Evolutionary conservation across 106 monocot species (phyloP).

Genomic region (Dioscorea dumetorum): DNA sequence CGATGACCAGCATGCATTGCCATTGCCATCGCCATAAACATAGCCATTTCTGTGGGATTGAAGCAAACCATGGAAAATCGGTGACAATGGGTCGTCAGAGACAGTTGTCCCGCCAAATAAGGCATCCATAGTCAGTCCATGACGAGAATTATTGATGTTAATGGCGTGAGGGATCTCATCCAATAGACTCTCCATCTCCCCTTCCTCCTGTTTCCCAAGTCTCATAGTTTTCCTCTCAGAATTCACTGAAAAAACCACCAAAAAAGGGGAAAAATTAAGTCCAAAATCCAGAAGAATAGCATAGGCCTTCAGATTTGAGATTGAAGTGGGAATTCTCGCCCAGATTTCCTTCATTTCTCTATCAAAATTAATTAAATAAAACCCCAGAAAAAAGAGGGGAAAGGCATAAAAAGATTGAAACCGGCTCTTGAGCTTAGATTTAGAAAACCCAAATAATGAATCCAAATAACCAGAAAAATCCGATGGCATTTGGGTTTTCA

Average conservation of each 20-base stretch:
- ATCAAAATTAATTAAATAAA: neutral
- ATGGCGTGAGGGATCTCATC: slow-evolving; percentile 12
- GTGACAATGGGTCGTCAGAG: neutral
- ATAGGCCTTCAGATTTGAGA: neutral
- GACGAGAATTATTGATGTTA: neutral
- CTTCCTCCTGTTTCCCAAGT: slow-evolving; percentile 3
- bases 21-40: neutral
- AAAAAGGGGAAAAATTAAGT: neutral
- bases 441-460: neutral
- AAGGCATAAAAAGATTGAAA: neutral
- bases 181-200: slow-evolving; percentile 7
- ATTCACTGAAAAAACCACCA: neutral
- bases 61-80: neutral
- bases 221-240: neutral
- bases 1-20: neutral
- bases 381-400: neutral
- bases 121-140: neutral
- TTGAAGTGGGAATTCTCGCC: neutral
- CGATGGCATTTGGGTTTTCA: neutral
- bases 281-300: neutral
- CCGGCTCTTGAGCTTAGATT: neutral
- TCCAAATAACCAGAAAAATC: neutral
- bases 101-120: neutral
- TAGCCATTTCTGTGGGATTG: neutral
- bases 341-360: neutral